These are phyloP conservation scores for Inga oerstediana DNA, from an alignment of 306 rosid genomes.

Conservation along the genomic window DNA sequence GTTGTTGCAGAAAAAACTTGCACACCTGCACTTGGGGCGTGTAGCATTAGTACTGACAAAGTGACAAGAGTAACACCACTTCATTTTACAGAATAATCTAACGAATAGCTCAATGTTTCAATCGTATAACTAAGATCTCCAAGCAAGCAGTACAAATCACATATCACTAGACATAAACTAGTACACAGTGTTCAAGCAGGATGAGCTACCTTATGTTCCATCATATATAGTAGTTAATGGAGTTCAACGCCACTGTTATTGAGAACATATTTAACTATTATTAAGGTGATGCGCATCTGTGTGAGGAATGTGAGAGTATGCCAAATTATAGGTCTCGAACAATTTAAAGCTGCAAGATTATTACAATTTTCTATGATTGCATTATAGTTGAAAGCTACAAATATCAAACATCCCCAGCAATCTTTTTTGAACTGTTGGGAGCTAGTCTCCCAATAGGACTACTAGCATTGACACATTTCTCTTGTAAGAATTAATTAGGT, in stretches of 20 bases:
- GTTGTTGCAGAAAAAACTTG: constrained; percentile 92
- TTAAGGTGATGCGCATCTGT: neutral
- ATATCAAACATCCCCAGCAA: constrained; percentile 11
- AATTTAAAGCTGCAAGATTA: constrained; percentile 4
- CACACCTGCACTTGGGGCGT: constrained; percentile 93
- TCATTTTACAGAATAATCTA: constrained; percentile 42
- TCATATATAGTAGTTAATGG: constrained; percentile 12
- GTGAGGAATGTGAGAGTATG: neutral
- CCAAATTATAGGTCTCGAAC: constrained; percentile 12
- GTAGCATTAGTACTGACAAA: constrained; percentile 51
- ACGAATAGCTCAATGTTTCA: constrained; percentile 10
- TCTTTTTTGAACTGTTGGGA: neutral
- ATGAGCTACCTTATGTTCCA: neutral
- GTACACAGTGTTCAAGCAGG: constrained; percentile 12
- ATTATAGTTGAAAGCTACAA: constrained; percentile 16
- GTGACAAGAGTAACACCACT: constrained; percentile 39
- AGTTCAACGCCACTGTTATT: neutral
- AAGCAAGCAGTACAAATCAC: constrained; percentile 28
- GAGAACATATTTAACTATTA: neutral
- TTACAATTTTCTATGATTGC: neutral
- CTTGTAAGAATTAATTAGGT: neutral
- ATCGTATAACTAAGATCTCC: constrained; percentile 14
- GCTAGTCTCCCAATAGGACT: neutral
- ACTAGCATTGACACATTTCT: constrained; percentile 1
- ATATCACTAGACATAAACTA: constrained; percentile 17